Evolutionary conservation across 495 filamentous ascomycete genomes (phyloP), one percentile per base, ranked within the genome.

Genomic region (Collariella sp.): DNA sequence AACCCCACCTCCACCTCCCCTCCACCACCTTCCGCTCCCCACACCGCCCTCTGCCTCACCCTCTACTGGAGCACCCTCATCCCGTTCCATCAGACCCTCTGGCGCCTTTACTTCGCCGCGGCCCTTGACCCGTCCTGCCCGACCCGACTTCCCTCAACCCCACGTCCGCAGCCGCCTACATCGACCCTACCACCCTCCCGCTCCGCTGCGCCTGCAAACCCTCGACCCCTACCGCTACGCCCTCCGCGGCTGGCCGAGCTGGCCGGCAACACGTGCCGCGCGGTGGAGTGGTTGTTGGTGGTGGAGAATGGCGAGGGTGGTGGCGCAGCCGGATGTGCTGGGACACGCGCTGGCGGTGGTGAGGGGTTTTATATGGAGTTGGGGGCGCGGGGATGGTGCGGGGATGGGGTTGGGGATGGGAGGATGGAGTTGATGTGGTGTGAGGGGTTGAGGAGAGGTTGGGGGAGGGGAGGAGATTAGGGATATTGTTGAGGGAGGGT

Each of bases 351-450:
- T 73, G 24, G 63, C 51, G 20, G 62, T 74, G 12, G 63, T 70
- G 18, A 46, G 50, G 46, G 43, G 59, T 7, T 72, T 72, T 39
- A 9, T 16, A 12, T 43, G 41, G 19, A 19, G 1, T 16, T 4
- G 42, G 23, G 42, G 20, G 16, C 15, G 42, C n/a, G 15, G 23
- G 13, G 43, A 43, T 9, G 57, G 51, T 4, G 15, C 4, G 41
- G 41, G 41, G 41, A 12, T 43, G 41, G 41, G 41, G 7, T 29
- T 2, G 42, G 23, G 42, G n/a, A 45, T 29, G 50, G n/a, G 34
- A n/a, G 67, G 41, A 45, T 71, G 0, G 75, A 76, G 51, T 44
- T 71, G 10, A 52, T 67, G 38, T 76, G 75, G 75, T 72, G 71
- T 36, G 61, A 69, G n/a, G 64, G 56, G 13, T 73, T 76, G 43